Evolutionary conservation across 805 yeast genomes (phyloP), one percentile per base, ranked within the genome.

Genomic region (Metahyphopichia silvanorum): DNA sequence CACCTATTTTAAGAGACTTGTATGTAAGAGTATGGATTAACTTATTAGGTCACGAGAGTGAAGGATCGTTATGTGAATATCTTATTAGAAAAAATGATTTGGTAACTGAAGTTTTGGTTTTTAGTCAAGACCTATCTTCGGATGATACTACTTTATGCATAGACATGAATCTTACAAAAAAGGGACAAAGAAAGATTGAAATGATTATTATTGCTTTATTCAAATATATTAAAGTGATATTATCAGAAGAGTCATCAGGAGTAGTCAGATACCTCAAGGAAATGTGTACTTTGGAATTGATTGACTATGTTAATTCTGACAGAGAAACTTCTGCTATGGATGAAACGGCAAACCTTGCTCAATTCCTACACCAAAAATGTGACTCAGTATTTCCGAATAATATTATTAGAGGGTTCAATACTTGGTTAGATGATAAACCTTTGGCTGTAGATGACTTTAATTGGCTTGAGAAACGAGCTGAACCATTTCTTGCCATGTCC

Each of bases 11-110:
- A n/a, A 14, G 27, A 6, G 32, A 32, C 4, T 47, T 66, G 7
- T 66, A 59, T 27, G 55, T 60, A 19, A 53, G 53, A 8, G 51
- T 69, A 3, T 77, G 86, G 81, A 67, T 77, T 33, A 72, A 73
- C 29, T 33, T 82, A 0, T 55, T 81, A 31, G 91, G 91, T 1
- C 79, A 77, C 50, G 91, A 83, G 54, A 55, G 77, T 4, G 35
- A 42, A 2, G 71, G 70, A 0, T 74, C 86, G 0, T 47, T 82
- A 5, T 69, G 71, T 39, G 52, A 65, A 4, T 47, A 44, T 12
- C 53, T 79, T 7, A 57, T 56, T 14, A 31, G 38, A 4, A 20
- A 33, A 6, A 47, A 43, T 24, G 68, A 57, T 14, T 64, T 54
- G 37, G 63, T 65, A 10, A 52, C 63, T 1, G 49, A 57, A 0